These are phyloP conservation scores for Microbotryum lychnidis-dioicae DNA, from an alignment of 1,284 basidiomycete species.

Conservation along the genomic window DNA sequence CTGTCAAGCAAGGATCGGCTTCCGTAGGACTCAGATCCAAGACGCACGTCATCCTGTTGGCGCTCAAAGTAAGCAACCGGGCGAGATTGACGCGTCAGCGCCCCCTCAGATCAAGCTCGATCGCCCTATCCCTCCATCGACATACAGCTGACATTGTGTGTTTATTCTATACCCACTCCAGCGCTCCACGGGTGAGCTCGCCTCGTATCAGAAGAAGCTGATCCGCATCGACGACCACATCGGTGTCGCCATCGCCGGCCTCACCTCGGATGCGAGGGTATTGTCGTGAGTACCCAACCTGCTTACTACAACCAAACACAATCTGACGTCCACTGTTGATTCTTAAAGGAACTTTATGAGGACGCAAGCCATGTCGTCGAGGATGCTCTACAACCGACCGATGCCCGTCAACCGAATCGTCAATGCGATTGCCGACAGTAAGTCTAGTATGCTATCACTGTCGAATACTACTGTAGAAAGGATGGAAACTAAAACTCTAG, in stretches of 20 bases:
- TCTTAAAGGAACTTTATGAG: conserved; percentile 88
- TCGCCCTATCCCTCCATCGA: not conserved
- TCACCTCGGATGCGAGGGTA: conserved; percentile 96
- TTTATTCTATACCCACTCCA: conserved; percentile 39
- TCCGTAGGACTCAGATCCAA: conserved; percentile 91
- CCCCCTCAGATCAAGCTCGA: not conserved
- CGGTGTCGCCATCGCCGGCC: conserved; percentile 94
- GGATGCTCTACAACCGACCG: conserved; percentile 90
- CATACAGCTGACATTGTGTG: not conserved
- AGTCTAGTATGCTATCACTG: conserved; percentile 21
- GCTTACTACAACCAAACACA: not conserved
- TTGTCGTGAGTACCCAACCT: conserved; percentile 57
- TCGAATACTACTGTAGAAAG: not conserved
- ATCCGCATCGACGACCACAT: conserved; percentile 98
- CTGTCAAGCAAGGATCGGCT: conserved; percentile 98
- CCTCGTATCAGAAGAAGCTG: conserved; percentile 99
- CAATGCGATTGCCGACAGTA: conserved; percentile 87
- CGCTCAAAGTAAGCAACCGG: conserved; percentile 63
- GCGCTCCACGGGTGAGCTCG: conserved; percentile 97
- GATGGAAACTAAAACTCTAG: not conserved
- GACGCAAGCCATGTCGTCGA: conserved; percentile 91
- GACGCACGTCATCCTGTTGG: conserved; percentile 88
- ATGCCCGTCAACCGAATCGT: conserved; percentile 91
- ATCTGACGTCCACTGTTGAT: not conserved
- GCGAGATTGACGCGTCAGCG: conserved; percentile 1